Evolutionary conservation across 2,329 filamentous ascomycete species (phyloP), one percentile per base, ranked within the genome.

Genomic region (Aspergillus tanneri): DNA sequence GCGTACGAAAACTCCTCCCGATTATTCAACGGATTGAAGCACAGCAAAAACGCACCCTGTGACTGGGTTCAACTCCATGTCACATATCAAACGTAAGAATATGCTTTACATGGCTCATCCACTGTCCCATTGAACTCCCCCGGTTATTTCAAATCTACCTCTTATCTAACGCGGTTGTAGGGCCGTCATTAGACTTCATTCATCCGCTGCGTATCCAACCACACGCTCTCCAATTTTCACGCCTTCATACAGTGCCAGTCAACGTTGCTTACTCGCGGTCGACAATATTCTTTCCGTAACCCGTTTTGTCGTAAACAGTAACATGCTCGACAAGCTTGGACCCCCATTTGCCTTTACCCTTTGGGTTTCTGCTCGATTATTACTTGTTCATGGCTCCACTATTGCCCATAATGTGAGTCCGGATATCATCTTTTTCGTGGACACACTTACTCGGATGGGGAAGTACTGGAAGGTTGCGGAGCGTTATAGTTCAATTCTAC

Each of bases 61-160:
- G 86, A 86, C 43, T 90, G 90, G 86, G 84, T 96, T 42, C 95
- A 95, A 86, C 77, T 96, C 23, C 91, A 96, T 65, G 87, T 88
- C 4, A 90, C 90, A 0, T 95, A 91, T 62, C 88, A 95, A 68
- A 95, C 90, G 77, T 82, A 67, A 74, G 79, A 72, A 5, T 16
- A 19, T 18, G 16, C 11, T 8, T 22, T 11, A 6, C 34, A 32
- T 40, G 9, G 14, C n/a, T 16, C 8, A 37, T 23, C 24, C 14
- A 16, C 5, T 4, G 1, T 10, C n/a, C 5, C 43, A 28, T n/a
- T n/a, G n/a, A n/a, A n/a, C 28, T 16, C 2, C 21, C 9, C 37
- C 9, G n/a, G 11, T 27, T 12, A 18, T 18, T 18, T 41, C 39
- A 28, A 3, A 32, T 14, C 11, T 22, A n/a, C n/a, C n/a, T 38